These are phyloP conservation scores for Fusarium luffae DNA, from an alignment of 2,329 filamentous ascomycete species.

Conservation along the genomic window DNA sequence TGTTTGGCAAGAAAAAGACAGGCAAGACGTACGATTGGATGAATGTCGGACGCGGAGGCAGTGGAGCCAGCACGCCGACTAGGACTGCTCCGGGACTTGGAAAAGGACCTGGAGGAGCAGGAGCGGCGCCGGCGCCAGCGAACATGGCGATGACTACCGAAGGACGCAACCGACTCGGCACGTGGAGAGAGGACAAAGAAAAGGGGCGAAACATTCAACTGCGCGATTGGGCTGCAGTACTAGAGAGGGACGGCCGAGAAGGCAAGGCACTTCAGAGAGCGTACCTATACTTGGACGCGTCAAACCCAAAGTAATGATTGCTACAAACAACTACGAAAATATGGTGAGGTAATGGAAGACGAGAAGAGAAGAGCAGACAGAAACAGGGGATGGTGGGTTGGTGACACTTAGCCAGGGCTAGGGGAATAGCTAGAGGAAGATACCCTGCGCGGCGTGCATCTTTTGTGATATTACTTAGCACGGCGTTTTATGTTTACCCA, in stretches of 20 bases:
- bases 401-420: conserved; percentile 33
- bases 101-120: conserved; percentile 48
- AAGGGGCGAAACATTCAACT: conserved; percentile 85
- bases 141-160: conserved; percentile 63
- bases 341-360: conserved; percentile 32
- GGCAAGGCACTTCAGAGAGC: conserved; percentile 69
- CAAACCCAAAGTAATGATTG: conserved; percentile 54
- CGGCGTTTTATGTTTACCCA: conserved; percentile 48
- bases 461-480: conserved; percentile 51
- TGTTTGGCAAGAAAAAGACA: conserved; percentile 69
- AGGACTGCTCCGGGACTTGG: conserved; percentile 50
- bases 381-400: conserved; percentile 1
- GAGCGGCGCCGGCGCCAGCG: conserved; percentile 47
- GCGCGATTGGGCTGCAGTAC: conserved; percentile 80
- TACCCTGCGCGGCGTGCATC: conserved; percentile 48
- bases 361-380: not conserved
- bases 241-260: conserved; percentile 82
- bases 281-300: conserved; percentile 64
- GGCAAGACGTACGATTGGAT: conserved; percentile 81
- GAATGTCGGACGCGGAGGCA: conserved; percentile 63
- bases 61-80: conserved; percentile 65
- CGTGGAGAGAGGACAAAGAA: conserved; percentile 80
- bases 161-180: conserved; percentile 73
- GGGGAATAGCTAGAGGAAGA: conserved; percentile 40
- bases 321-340: conserved; percentile 21